Evolutionary conservation across 306 rosid genomes (phyloP), one percentile per base, ranked within the genome.

Genomic region (Arachis hypogaea): DNA sequence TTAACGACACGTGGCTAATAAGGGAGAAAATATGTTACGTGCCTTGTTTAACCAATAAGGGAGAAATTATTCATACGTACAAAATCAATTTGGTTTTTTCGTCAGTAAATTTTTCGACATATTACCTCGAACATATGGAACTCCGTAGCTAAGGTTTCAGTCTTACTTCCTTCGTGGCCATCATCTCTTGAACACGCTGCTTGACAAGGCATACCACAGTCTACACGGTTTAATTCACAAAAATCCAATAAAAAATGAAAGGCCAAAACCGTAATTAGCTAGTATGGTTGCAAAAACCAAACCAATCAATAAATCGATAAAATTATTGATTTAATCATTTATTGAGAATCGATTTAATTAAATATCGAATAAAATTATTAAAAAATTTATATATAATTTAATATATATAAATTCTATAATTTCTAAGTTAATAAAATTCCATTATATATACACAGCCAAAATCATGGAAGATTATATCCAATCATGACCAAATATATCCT

Each of bases 101-200:
- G 28, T 22, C 28, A 1, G 28, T 22, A 22, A 22, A 22, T 22
- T 22, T 22, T 22, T 22, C 28, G 28, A 22, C 28, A 22, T 22
- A 22, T 22, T 69, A 93, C 98, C 98, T 91, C 97, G 16, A 85
- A 83, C 29, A 74, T 75, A 84, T 83, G 85, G 45, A 96, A 73
- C 60, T 82, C 88, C n/a, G 54, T 79, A 1, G 88, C 78, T 62
- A 94, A 73, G 77, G 93, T 85, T 87, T 89, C 97, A 18, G 90
- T 82, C 73, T 81, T 82, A 75, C 85, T 84, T 81, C 91, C 96
- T 84, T 91, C 94, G 46, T 89, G 78, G 90, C 82, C 92, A 76
- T 22, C 28, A 22, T 89, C 69, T 74, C 69, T 72, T 61, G 55
- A 79, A 75, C 84, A 91, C 80, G 84, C 93, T 84, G 68, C 55